These are phyloP conservation scores for Boletus speciosus DNA, from an alignment of 768 basidiomycete species.

Conservation along the genomic window DNA sequence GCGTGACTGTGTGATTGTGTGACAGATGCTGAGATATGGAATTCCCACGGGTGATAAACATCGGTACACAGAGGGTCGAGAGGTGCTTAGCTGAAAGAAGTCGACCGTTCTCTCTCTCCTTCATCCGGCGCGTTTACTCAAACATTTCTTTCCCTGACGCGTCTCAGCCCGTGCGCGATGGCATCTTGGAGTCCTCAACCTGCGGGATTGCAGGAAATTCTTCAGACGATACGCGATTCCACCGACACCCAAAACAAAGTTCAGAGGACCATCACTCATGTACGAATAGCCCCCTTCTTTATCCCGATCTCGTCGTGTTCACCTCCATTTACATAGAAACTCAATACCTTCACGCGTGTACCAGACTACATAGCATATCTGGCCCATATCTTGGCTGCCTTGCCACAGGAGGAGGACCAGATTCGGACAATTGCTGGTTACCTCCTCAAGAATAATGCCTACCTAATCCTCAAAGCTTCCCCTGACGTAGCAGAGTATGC, in stretches of 20 bases:
- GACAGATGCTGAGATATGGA: slow-evolving; percentile 32
- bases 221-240: slow-evolving; percentile 88
- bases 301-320: slow-evolving; percentile 17
- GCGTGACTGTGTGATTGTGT: slow-evolving; percentile 21
- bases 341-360: slow-evolving; percentile 80
- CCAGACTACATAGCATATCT: slow-evolving; percentile 97
- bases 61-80: slow-evolving; percentile 29
- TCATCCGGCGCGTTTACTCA: slow-evolving; percentile 31
- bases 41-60: slow-evolving; percentile 36
- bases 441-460: slow-evolving; percentile 93
- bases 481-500: slow-evolving; percentile 68
- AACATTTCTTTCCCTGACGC: slow-evolving; percentile 22
- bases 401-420: slow-evolving; percentile 83
- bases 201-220: slow-evolving; percentile 85
- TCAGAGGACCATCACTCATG: slow-evolving; percentile 82
- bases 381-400: slow-evolving; percentile 81
- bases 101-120: slow-evolving; percentile 18
- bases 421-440: slow-evolving; percentile 96
- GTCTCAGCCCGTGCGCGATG: slow-evolving; percentile 44
- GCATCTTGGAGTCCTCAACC: slow-evolving; percentile 80
- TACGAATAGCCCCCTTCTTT: slow-evolving; percentile 35
- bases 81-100: slow-evolving; percentile 11
- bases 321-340: slow-evolving; percentile 54
- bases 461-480: slow-evolving; percentile 66
- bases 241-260: slow-evolving; percentile 70